Base-by-base conservation (phyloP, 2,329 filamentous ascomycete genomes). In the Fusarium algeriense region DNA sequence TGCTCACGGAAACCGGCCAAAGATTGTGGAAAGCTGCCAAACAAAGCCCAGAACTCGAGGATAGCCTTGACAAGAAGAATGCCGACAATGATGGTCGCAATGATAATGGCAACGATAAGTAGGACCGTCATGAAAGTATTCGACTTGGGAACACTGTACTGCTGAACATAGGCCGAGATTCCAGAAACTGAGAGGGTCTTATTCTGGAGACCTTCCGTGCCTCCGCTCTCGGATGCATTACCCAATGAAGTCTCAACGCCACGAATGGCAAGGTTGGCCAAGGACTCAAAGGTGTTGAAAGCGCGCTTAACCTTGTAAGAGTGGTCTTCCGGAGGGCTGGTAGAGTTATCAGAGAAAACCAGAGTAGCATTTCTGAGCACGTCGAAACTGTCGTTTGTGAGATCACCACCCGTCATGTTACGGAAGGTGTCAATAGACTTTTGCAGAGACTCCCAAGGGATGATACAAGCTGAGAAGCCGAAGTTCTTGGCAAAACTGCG, bases 51-150 rank as follows among this genome's bases (percentile, higher is more conserved):
- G 41, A 90, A 85, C 82, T 98, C 96, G 54, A 99, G 88, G 55
- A 98, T 89, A 63, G 97, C 90, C 85, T 98, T 99, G 82, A 97
- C 88, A 8, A 98, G 87, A 32, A 98, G 86, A 73, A 98, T 95
- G 30, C 93, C 90, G 28, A 97, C 92, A 45, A 93, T 91, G 71
- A 98, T 95, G 37, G 89, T 88, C 7, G 90, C 95, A 70, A 98
- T 89, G 56, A 97, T 86, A 71, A 97, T 96, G 69, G 94, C 93
- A 67, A 97, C 95, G 65, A 98, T 85, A 55, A 98, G 85, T 3
- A 98, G 87, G 7, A 97, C 91, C 0, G 94, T 98, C 95, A 99
- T 97, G 84, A 98, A 98, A 3, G 94, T 94, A 83, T 98, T 97
- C 52, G 93, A 90, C 74, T 92, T 89, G 20, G 96, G 96, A 57